Conservation (phyloP, 2,329 filamentous ascomycete genomes). For the Chalaropsis thielavioides region DNA sequence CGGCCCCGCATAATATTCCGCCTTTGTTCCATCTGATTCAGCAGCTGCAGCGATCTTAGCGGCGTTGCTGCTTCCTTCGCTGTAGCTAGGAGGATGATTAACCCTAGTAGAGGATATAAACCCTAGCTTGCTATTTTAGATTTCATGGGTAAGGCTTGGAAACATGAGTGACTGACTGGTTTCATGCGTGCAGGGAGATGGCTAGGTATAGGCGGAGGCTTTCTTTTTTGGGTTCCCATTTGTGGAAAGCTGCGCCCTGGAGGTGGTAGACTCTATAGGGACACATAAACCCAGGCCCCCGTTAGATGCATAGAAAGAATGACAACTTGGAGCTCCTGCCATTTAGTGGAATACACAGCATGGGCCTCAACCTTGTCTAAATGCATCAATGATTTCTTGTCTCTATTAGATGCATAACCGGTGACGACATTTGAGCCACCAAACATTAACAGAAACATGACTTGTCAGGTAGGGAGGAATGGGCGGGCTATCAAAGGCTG, state of each 20-base stretch:
- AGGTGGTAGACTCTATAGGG: neutral
- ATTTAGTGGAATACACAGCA: neutral
- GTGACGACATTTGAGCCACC: neutral
- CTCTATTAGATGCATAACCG: neutral
- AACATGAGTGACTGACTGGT: neutral
- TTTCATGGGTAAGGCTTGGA: neutral
- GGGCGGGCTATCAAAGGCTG: neutral
- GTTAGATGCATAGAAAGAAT: neutral
- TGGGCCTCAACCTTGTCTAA: neutral
- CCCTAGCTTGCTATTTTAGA: neutral
- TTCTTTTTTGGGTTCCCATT: neutral
- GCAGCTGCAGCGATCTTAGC: neutral
- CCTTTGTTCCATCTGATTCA: neutral
- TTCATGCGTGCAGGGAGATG: neutral
- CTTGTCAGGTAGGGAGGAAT: neutral
- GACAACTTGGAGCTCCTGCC: neutral
- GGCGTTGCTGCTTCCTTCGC: neutral
- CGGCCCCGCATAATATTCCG: conserved; percentile 3
- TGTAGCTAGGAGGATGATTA: neutral
- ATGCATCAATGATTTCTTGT: neutral
- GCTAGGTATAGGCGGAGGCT: neutral
- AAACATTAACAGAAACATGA: neutral
- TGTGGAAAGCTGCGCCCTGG: neutral
- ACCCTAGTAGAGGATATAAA: neutral
- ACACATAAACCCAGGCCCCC: neutral